Evolutionary conservation across 495 filamentous ascomycete species (phyloP).

Genomic region (Neurospora tetrasperma): DNA sequence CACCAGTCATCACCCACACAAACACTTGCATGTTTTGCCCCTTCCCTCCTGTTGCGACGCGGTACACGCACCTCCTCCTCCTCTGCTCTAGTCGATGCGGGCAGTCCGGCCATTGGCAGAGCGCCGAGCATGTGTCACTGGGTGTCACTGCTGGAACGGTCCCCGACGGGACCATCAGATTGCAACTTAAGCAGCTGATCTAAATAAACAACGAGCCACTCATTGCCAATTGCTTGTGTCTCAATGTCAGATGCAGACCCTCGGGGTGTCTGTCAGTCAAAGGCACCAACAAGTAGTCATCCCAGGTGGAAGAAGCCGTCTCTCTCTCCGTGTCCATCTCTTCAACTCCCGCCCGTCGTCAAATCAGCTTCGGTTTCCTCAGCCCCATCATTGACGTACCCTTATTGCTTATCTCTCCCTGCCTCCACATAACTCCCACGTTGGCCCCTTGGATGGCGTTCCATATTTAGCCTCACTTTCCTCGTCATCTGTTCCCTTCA

Average conservation of each 20-base stretch:
- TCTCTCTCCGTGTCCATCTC: not conserved
- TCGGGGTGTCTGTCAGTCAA: not conserved
- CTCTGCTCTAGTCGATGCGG: not conserved
- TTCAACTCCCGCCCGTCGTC: not conserved
- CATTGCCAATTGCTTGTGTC: not conserved
- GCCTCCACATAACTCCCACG: not conserved
- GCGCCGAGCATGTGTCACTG: not conserved
- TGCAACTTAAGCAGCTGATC: not conserved
- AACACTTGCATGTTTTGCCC: not conserved
- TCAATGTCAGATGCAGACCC: not conserved
- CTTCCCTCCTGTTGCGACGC: not conserved
- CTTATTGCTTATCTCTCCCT: not conserved
- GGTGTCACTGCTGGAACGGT: not conserved
- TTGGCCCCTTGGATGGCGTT: not conserved
- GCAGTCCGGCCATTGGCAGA: not conserved
- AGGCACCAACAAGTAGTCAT: not conserved
- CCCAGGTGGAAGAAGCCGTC: not conserved
- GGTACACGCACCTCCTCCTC: not conserved
- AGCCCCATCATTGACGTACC: not conserved
- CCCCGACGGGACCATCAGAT: not conserved
- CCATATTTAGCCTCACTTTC: not conserved
- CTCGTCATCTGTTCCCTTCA: not conserved
- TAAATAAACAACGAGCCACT: not conserved
- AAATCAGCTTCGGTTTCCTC: not conserved
- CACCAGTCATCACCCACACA: not conserved